Base-by-base conservation (phyloP, 257 asterid genomes). In the Primulina tabacum region DNA sequence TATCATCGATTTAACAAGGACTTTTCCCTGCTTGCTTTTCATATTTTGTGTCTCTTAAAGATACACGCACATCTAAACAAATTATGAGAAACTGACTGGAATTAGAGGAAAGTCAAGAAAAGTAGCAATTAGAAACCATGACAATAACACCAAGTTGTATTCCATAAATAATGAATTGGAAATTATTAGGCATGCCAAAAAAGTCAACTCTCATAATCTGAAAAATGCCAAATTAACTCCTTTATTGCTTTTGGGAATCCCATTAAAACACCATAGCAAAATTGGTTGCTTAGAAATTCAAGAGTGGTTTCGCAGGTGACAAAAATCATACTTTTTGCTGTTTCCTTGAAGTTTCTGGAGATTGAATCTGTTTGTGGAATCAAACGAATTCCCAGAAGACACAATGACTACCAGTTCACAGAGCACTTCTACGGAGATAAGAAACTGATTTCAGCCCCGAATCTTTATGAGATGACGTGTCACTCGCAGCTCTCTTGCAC, bases 41-140 rank as follows among this genome's bases (percentile, higher is more conserved):
- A 60, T 28, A 11, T 24, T 58, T 71, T 66, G 24, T 4, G 8
- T 47, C 38, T 58, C 60, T 56, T 61, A 29, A 6, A 57, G 63
- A 55, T 24, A 78, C 33, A 33, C 50, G 40, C 56, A 47, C 16
- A 14, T 47, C 56, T 33, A 50, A 16, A 40, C 20, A 58, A 43
- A 78, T 57, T 52, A 30, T 18, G 58, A 30, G 47, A 64, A 40
- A 65, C 55, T 32, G 60, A 59, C 53, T 59, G 7, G 69, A 70
- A 40, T 61, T 29, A 37, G 67, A 69, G 61, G 26, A 24, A 24
- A 24, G 26, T 24, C 26, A 38, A 63, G 24, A 21, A 9, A 16
- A 62, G 33, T 14, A n/a, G 21, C 34, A 8, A 9, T 58, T 7
- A 52, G 26, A 66, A 76, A 55, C 43, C 62, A 26, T 40, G 35